These are phyloP conservation scores for Mortierella hygrophila DNA, from an alignment of 192 early-diverging fungal genomes.

Conservation along the genomic window DNA sequence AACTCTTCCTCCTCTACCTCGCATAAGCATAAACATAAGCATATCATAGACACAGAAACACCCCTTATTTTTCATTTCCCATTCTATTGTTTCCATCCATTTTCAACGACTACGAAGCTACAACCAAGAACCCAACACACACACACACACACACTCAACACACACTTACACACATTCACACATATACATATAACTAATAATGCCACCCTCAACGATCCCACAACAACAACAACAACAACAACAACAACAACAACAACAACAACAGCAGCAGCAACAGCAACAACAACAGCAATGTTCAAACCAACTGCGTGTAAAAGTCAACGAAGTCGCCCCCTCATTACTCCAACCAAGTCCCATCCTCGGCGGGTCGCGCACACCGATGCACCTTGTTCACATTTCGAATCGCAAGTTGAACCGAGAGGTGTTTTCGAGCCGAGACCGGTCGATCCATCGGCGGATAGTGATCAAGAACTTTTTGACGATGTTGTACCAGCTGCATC, in stretches of 20 bases:
- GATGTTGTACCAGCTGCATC: constrained; percentile 36
- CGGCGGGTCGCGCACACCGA: constrained; percentile 26
- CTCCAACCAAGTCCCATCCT: constrained; percentile 26
- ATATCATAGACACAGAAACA: background rate
- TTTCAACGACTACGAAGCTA: background rate
- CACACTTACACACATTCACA: too few relatives aligned
- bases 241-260: background rate
- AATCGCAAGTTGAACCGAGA: constrained; percentile 41
- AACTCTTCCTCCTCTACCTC: background rate
- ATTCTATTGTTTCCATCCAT: background rate
- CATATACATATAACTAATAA: background rate
- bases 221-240: background rate
- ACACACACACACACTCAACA: too few relatives aligned
- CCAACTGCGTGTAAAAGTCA: constrained; percentile 13
- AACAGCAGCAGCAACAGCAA: background rate
- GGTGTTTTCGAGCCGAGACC: constrained; percentile 30
- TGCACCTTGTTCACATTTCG: constrained; percentile 42
- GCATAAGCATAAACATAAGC: background rate
- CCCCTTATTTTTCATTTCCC: background rate
- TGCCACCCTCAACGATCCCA: background rate
- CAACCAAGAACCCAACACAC: too few relatives aligned
- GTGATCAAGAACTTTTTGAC: constrained; percentile 51
- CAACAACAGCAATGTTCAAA: background rate
- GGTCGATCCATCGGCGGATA: constrained; percentile 38
- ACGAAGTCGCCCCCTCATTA: constrained; percentile 23